Evolutionary conservation across 192 early-diverging fungal genomes (phyloP).

Genomic region (Podochytrium sp.): DNA sequence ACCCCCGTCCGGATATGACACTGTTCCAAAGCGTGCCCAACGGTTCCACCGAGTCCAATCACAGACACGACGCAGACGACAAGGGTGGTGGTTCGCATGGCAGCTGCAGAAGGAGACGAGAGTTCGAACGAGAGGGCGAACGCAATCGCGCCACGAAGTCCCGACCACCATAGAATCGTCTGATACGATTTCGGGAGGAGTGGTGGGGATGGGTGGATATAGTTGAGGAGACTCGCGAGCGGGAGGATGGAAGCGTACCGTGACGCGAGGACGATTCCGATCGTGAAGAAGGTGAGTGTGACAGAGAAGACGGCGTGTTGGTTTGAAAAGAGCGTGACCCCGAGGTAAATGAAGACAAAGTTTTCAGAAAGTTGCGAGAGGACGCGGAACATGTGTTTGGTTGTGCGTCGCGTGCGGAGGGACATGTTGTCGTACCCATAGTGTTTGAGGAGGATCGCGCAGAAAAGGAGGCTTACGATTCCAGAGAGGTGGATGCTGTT

Average conservation of each 20-base stretch:
- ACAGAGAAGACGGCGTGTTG: slow-evolving; percentile 49
- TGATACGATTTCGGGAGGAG: slow-evolving; percentile 68
- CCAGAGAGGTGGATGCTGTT: slow-evolving; percentile 88
- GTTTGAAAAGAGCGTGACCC: slow-evolving; percentile 88
- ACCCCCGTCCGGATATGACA: slow-evolving; percentile 77
- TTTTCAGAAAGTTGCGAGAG: slow-evolving; percentile 92
- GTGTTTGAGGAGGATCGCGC: slow-evolving; percentile 89
- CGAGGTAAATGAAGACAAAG: slow-evolving; percentile 97
- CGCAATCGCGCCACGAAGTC: slow-evolving; percentile 93
- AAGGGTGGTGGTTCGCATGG: slow-evolving; percentile 87
- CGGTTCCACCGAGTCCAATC: slow-evolving; percentile 90
- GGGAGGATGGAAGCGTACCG: slow-evolving; percentile 88
- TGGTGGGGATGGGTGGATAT: slow-evolving; percentile 52
- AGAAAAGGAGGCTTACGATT: slow-evolving; percentile 93
- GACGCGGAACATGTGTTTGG: slow-evolving; percentile 91
- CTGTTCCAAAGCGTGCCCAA: slow-evolving; percentile 75
- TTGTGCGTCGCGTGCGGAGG: slow-evolving; percentile 73
- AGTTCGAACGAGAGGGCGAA: slow-evolving; percentile 91
- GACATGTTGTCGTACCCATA: slow-evolving; percentile 94
- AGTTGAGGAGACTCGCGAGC: slow-evolving; percentile 80
- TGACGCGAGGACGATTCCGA: slow-evolving; percentile 72
- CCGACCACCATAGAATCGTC: slow-evolving; percentile 96
- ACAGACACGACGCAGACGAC: slow-evolving; percentile 92
- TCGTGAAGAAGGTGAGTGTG: slow-evolving; percentile 44
- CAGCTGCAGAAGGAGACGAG: slow-evolving; percentile 46